Percentiles rank a stretch among this genome's conserved stretches.
These are phyloP conservation scores for Typha latifolia DNA, from an alignment of 176 grass and related monocot genomes.

Conservation along the genomic window DNA sequence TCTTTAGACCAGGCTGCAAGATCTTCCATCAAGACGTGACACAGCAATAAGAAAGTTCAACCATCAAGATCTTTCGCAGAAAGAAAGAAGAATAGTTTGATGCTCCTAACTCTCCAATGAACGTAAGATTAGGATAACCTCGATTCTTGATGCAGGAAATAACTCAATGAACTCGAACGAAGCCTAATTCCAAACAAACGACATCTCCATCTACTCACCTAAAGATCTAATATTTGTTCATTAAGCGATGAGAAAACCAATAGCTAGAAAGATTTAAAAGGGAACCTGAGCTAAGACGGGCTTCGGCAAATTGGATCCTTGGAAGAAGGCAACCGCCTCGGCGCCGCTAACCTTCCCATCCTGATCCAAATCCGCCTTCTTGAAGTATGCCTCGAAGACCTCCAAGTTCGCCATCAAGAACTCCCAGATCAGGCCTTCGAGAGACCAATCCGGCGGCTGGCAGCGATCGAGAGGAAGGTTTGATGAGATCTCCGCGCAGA, in stretches of 20 bases:
- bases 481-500: not conserved
- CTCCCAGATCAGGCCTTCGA: constrained; percentile 11
- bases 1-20: not conserved
- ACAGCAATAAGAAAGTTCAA: not conserved
- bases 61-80: not conserved
- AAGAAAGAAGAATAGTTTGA: no score
- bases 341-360: constrained; percentile 91
- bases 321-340: constrained; percentile 94
- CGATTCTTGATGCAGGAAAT: not conserved
- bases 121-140: not conserved
- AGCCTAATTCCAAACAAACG: not conserved
- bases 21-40: not conserved
- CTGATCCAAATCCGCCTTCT: constrained; percentile 82
- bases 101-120: no score
- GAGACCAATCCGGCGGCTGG: not conserved
- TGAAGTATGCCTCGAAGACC: constrained; percentile 88
- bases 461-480: not conserved
- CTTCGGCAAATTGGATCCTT: constrained; percentile 72
- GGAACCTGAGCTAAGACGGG: constrained; percentile 82
- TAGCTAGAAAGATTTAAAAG: not conserved
- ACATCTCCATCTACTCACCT: not conserved
- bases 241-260: not conserved
- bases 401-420: constrained; percentile 52
- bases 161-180: not conserved
- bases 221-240: not conserved